phyloP scores from a whole-genome alignment of 164 flowering plant species.

The Paratinospora sagittata region DNA sequence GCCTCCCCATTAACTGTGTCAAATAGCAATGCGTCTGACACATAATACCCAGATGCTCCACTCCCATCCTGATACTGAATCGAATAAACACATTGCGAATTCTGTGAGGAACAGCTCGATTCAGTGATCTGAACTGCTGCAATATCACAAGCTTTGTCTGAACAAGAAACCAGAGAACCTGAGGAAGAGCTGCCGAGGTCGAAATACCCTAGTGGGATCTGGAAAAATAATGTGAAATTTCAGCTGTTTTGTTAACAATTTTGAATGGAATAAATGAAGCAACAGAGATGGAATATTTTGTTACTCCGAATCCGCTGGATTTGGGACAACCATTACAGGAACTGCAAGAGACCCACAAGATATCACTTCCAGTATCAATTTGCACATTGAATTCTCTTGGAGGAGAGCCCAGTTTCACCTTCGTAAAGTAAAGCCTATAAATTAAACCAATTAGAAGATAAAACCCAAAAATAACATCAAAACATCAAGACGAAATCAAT shows the following conservation, averaged over 20 bases:
- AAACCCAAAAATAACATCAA: not conserved
- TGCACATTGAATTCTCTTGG: slow-evolving; percentile 80
- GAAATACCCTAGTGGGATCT: slow-evolving; percentile 62
- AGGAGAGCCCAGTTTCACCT: slow-evolving; percentile 70
- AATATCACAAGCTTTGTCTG: slow-evolving; percentile 47
- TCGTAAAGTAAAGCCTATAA: slow-evolving; percentile 74
- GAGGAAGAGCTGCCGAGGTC: slow-evolving; percentile 63
- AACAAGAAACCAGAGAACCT: slow-evolving; percentile 52
- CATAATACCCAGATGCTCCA: slow-evolving; percentile 76
- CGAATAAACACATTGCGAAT: slow-evolving; percentile 48
- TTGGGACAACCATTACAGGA: slow-evolving; percentile 78
- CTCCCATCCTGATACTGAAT: slow-evolving; percentile 92
- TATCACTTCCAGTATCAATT: slow-evolving; percentile 97
- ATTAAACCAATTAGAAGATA: not conserved
- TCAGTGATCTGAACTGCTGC: slow-evolving; percentile 60
- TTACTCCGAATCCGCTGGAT: slow-evolving; percentile 77
- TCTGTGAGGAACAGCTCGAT: slow-evolving; percentile 40
- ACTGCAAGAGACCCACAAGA: slow-evolving; percentile 79
- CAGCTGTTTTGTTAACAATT: not conserved
- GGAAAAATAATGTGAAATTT: slow-evolving; percentile 10
- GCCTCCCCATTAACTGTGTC: slow-evolving; percentile 45
- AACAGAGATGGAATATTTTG: not conserved
- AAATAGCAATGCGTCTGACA: slow-evolving; percentile 53
- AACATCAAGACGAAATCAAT: too few species aligned
- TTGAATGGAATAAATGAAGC: not conserved